Base-by-base conservation (phyloP, 257 asterid species). In the Nicotiana attenuata region DNA sequence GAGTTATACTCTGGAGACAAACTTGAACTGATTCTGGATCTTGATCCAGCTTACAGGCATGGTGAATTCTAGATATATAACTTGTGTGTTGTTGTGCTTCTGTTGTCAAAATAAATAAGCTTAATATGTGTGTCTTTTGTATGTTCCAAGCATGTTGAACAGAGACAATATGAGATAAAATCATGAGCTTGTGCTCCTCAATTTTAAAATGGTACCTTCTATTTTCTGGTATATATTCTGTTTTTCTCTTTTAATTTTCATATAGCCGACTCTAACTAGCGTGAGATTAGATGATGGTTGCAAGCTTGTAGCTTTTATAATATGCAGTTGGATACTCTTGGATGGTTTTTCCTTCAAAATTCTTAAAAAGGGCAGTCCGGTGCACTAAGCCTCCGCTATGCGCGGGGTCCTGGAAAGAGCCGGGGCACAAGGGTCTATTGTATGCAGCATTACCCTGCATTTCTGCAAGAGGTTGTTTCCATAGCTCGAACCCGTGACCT, bases 1-100 rank as follows among this genome's bases (percentile, higher is more conserved):
- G 78, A 45, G 78, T 71, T 41, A 20, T 75, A 75, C 79, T 50
- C 63, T 75, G 24, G 20, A 75, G 4, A 75, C 63, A 75, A 73
- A 73, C 41, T 24, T 73, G 41, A 16, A 50, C 63, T 75, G 33
- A 14, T 53, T 53, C 59, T 8, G 7, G 59, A 14, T 53, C 59
- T 53, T 53, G 59, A 53, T 53, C 59, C 59, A 15, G 59, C 59
- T 53, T 15, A 7, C 19, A 53, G 59, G 63, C 24, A 19, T 56
- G 63, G 22, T 56, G 63, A 56, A 19, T 56, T 17, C 63, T 56
- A 5, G 63, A 73, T 47, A 29, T 29, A 29, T 29, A 50, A 26
- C 61, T 50, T 50, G 45, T 50, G 79, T 47, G 57, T 50, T 47
- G 79, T 50, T 75, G 79, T 50, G 79, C 45, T 75, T 75, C 29